phyloP scores from a whole-genome alignment of 2,329 filamentous ascomycete species.

The Sporothrix schenckii region DNA sequence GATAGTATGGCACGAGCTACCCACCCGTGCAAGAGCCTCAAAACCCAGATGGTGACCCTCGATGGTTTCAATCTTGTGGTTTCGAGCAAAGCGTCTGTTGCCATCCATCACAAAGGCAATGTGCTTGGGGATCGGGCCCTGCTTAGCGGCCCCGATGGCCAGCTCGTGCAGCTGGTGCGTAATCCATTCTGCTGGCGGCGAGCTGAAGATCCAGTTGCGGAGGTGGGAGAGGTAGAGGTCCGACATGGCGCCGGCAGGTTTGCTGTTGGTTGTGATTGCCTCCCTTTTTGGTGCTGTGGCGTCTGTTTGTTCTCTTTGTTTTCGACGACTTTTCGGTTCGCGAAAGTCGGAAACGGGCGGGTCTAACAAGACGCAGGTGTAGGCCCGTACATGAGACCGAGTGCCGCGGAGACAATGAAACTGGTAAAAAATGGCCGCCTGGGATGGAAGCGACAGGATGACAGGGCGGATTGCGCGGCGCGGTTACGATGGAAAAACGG shows the following conservation, averaged over 20 bases:
- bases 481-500: not conserved
- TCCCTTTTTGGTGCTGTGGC: not conserved
- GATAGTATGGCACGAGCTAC: constrained; percentile 39
- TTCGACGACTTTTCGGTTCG: not conserved
- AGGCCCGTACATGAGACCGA: too few species aligned
- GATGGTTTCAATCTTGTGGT: constrained; percentile 90
- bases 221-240: constrained; percentile 56
- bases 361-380: too few species aligned
- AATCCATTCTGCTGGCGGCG: constrained; percentile 90
- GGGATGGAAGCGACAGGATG: not conserved
- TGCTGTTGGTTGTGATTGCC: not conserved
- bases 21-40: constrained; percentile 84
- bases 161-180: constrained; percentile 77
- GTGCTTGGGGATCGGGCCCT: constrained; percentile 91
- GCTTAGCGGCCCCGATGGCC: constrained; percentile 82
- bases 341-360: too few species aligned
- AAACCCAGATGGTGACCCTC: constrained; percentile 96
- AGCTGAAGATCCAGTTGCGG: constrained; percentile 75
- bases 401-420: not conserved
- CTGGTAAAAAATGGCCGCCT: not conserved
- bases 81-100: constrained; percentile 88
- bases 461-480: not conserved
- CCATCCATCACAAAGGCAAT: constrained; percentile 99
- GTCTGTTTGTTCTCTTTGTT: constrained; percentile 4
- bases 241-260: constrained; percentile 49